These are phyloP conservation scores for Aspergillus ruber DNA, from an alignment of 2,329 filamentous ascomycete species.

Conservation along the genomic window DNA sequence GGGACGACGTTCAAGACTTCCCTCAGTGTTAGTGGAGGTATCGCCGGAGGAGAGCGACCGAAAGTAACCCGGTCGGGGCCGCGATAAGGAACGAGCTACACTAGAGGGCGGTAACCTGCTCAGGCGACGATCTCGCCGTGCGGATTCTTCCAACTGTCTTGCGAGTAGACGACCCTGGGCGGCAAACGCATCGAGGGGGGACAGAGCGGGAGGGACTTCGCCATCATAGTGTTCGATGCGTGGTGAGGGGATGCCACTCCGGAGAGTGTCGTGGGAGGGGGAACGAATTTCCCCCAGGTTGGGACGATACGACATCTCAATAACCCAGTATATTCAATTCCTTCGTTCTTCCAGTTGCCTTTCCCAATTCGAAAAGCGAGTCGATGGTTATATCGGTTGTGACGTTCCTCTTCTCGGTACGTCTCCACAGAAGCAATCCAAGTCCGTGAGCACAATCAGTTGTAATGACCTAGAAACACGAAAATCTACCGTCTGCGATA, in stretches of 20 bases:
- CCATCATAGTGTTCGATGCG: constrained; percentile 66
- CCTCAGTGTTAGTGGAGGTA: constrained; percentile 18
- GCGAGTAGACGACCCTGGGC: constrained; percentile 83
- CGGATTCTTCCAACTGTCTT: constrained; percentile 74
- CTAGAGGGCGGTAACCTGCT: constrained; percentile 80
- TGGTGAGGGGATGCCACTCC: constrained; percentile 61
- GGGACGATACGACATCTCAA: constrained; percentile 26
- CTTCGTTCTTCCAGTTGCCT: neutral
- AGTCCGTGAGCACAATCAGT: constrained; percentile 1
- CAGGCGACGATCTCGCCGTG: constrained; percentile 67
- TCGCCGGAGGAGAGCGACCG: constrained; percentile 63
- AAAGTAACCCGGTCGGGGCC: constrained; percentile 73
- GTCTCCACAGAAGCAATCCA: constrained; percentile 2
- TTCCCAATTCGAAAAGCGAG: neutral
- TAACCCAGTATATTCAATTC: neutral
- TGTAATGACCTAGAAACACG: too few species aligned
- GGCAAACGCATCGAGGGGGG: constrained; percentile 91
- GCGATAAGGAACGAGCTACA: constrained; percentile 72
- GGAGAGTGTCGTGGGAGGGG: constrained; percentile 48
- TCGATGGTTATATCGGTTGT: neutral
- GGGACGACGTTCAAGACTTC: constrained; percentile 30
- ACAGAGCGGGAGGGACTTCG: constrained; percentile 76
- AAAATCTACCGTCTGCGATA: too few species aligned
- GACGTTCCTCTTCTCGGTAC: neutral
- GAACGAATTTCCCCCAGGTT: constrained; percentile 56